Base-by-base conservation (phyloP, 768 basidiomycete genomes). In the Suillus subalutaceus region DNA sequence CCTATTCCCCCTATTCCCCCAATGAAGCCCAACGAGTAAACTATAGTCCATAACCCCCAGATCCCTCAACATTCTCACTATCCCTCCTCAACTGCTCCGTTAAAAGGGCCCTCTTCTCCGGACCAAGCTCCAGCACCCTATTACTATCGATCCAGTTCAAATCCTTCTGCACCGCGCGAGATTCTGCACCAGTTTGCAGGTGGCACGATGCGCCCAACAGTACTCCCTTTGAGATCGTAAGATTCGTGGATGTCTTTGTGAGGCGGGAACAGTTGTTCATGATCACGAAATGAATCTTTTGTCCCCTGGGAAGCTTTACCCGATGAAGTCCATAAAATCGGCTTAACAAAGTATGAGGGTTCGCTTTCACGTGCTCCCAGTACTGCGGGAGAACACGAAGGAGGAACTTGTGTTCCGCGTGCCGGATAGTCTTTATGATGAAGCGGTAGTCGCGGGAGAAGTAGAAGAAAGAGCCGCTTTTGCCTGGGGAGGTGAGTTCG, bases 231-330 rank as follows among this genome's bases (percentile, higher is more conserved):
- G 70, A 99, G 84, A 77, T 99, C 97, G 74, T 92, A 99, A 38
- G 96, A 97, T 81, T 98, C 97, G 78, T 99, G 97, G 52, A 99
- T 85, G 76, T 99, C 97, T 69, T 94, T 89, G 79, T 99, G 97
- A 0, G 97, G 91, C 0, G 97, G 97, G 80, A 99, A 98, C 37
- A 99, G 77, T 99, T 99, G 82, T 99, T 99, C 96, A 99, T 98
- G 79, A 99, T 97, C 64, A 99, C 95, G 74, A 99, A 99, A 77
- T 99, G 97, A 63, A 99, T 99, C 81, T 99, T 99, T 55, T 85
- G 81, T 0, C 97, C 97, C 43, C 86, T 84, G 0, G 97, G 97
- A 0, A 99, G 86, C 80, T 99, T 99, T 66, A 99, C 97, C 64
- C 97, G 90, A 73, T 99, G 97, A 13, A 99, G 84, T 10, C 97